Conservation (phyloP, 768 basidiomycete species). For the Mrakia blollopis region DNA sequence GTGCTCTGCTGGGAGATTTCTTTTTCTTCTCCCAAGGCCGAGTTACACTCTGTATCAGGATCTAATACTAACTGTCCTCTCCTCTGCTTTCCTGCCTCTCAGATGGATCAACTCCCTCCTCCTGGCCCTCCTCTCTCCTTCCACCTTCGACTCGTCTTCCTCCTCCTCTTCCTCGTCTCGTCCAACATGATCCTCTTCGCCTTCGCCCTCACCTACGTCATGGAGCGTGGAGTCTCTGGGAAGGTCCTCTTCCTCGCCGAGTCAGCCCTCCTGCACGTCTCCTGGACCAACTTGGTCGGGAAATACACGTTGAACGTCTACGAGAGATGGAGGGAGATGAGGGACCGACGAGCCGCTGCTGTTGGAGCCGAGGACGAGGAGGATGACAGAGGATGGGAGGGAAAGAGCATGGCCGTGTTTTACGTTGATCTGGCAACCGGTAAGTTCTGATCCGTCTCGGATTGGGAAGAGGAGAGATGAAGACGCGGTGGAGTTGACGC, state of each 20-base stretch:
- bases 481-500: too few species aligned
- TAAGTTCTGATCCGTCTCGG: slow-evolving; percentile 43
- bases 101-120: slow-evolving; percentile 97
- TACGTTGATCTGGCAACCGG: slow-evolving; percentile 89
- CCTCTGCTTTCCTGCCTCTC: not conserved
- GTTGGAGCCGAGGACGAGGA: slow-evolving; percentile 16
- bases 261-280: slow-evolving; percentile 86
- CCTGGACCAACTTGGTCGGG: slow-evolving; percentile 65
- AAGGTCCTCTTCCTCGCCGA: slow-evolving; percentile 96
- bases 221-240: slow-evolving; percentile 69
- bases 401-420: slow-evolving; percentile 95
- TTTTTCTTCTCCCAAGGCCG: too few species aligned
- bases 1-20: not conserved
- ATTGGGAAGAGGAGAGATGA: not conserved
- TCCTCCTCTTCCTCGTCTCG: slow-evolving; percentile 69
- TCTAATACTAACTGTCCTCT: too few species aligned
- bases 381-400: slow-evolving; percentile 62
- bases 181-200: slow-evolving; percentile 72
- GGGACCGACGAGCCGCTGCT: slow-evolving; percentile 49
- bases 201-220: slow-evolving; percentile 72
- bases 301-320: slow-evolving; percentile 78
- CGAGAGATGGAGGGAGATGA: slow-evolving; percentile 65
- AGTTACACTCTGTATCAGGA: too few species aligned
- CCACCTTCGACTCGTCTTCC: slow-evolving; percentile 70
- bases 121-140: slow-evolving; percentile 76